These are phyloP conservation scores for Daldinia grandis DNA, from an alignment of 495 filamentous ascomycete genomes.

Conservation along the genomic window DNA sequence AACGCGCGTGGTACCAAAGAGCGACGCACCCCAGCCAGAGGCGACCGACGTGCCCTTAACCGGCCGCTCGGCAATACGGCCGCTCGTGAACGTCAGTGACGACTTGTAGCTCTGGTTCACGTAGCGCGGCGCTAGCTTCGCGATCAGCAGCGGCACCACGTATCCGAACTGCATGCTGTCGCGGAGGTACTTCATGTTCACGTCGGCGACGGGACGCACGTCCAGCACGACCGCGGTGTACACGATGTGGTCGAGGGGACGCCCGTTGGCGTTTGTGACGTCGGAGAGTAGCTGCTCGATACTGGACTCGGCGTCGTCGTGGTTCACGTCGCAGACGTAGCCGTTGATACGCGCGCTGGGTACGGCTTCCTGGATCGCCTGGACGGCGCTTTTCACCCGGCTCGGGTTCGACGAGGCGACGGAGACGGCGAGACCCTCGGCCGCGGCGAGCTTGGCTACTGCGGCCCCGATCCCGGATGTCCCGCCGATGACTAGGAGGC, in stretches of 20 bases:
- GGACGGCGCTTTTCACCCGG: conserved; percentile 48
- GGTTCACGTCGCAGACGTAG: conserved; percentile 56
- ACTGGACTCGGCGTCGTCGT: conserved; percentile 53
- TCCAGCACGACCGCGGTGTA: conserved; percentile 60
- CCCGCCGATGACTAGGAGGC: conserved; percentile 58
- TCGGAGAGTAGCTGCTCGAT: conserved; percentile 55
- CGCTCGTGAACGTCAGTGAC: conserved; percentile 62
- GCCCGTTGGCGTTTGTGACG: conserved; percentile 17
- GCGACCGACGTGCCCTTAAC: conserved; percentile 50
- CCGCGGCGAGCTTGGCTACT: conserved; percentile 55
- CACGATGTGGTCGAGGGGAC: conserved; percentile 64
- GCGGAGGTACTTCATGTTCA: conserved; percentile 47
- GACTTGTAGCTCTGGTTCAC: conserved; percentile 46
- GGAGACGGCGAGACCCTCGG: conserved; percentile 55
- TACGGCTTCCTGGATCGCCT: conserved; percentile 46
- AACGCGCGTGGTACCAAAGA: conserved; percentile 53
- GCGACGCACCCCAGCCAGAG: conserved; percentile 42
- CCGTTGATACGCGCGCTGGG: conserved; percentile 48
- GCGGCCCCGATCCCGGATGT: conserved; percentile 60
- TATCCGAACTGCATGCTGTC: conserved; percentile 54
- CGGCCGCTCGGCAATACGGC: conserved; percentile 52
- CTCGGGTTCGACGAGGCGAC: conserved; percentile 56
- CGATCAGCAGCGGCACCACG: conserved; percentile 57
- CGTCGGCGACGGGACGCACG: conserved; percentile 48
- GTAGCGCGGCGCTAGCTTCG: conserved; percentile 57